Evolutionary conservation across 2,329 filamentous ascomycete species (phyloP), one percentile per base, ranked within the genome.

Genomic region (Exserohilum turcica): DNA sequence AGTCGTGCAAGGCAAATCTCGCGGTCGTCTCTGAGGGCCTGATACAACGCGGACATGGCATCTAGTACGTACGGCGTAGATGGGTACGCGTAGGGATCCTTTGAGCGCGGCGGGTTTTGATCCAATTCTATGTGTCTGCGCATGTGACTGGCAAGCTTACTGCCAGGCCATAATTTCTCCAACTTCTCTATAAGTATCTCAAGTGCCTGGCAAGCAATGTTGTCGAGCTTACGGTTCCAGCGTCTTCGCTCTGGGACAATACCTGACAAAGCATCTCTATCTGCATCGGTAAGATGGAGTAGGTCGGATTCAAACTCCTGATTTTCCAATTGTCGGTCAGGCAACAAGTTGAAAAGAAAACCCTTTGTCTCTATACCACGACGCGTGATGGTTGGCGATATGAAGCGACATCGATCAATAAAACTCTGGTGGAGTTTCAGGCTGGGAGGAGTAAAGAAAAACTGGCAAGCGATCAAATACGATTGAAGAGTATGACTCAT

Each of bases 401-500:
- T 55, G 28, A 65, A 38, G 9, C 63, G 57, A 38, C 61, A 65
- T 16, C 51, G 52, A 33, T 61, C 44, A 35, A 61, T 57, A 16
- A 59, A 65, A 5, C 33, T 54, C 19, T 58, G 61, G 12, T 54
- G 18, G 8, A 37, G 45, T 24, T 27, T 21, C 6, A 37, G 16
- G 3, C 37, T 29, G 4, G 59, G 61, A 10, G 58, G 24, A n/a
- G 31, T 48, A 19, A 59, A 54, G 9, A 39, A 13, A 35, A 43
- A 52, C 38, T 52, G 31, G 42, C 36, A 52, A 6, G 6, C 32
- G 12, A 42, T 29, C 1, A 62, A 42, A 27, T 58, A 60, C 0
- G 39, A 35, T 7, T 19, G 54, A 5, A 57, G 35, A 1, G 50
- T 46, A 21, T 49, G 24, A 3, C 19, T 19, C 50, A 57, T 39